These are phyloP conservation scores for Pleurotus salmoneostramineus DNA, from an alignment of 768 basidiomycete species.

Conservation along the genomic window DNA sequence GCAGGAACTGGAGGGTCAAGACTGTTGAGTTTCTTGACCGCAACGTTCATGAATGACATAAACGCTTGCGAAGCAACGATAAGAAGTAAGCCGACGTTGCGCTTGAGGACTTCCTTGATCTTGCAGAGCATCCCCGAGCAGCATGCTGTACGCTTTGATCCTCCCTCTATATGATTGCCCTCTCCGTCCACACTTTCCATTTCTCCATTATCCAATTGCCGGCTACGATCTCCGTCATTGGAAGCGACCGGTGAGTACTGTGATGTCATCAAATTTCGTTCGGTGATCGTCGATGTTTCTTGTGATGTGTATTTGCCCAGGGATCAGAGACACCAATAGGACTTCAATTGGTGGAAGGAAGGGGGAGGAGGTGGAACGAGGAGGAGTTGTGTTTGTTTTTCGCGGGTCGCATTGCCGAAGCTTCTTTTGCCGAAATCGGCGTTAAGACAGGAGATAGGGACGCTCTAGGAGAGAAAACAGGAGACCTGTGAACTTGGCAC, in stretches of 20 bases:
- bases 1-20: conserved; percentile 57
- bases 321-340: too few relatives aligned
- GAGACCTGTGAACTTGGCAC: too few relatives aligned
- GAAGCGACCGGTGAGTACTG: neutral
- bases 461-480: too few relatives aligned
- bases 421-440: too few relatives aligned
- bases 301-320: too few relatives aligned
- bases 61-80: conserved; percentile 56
- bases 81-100: conserved; percentile 58
- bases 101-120: conserved; percentile 10
- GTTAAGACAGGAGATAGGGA: too few relatives aligned
- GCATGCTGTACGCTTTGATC: neutral
- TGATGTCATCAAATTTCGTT: conserved; percentile 3
- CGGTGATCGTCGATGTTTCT: neutral
- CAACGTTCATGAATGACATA: conserved; percentile 56
- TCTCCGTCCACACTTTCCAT: neutral
- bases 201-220: neutral
- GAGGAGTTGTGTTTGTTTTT: too few relatives aligned
- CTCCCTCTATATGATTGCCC: neutral
- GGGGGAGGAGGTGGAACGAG: neutral
- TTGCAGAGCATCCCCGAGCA: neutral
- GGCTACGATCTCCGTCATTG: neutral
- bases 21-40: conserved; percentile 58
- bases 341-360: too few relatives aligned
- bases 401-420: too few relatives aligned